Evolutionary conservation across 106 monocot genomes (phyloP).

Genomic region (Apostasia ramifera): DNA sequence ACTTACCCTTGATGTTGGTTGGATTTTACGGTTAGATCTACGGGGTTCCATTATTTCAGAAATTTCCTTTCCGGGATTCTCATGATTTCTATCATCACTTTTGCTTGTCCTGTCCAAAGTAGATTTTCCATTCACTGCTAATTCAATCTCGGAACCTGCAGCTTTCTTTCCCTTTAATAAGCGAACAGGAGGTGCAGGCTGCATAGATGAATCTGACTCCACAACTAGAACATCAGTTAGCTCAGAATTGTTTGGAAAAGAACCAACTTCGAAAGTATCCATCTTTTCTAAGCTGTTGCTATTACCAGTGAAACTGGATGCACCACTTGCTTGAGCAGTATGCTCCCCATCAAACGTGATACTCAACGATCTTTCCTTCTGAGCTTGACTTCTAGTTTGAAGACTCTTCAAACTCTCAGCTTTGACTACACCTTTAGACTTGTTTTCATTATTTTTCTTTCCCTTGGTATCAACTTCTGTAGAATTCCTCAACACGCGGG

Average conservation of each 20-base stretch:
- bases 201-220: constrained; percentile 24
- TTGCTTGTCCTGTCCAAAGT: constrained; percentile 19
- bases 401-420: constrained; percentile 30
- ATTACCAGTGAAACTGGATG: constrained; percentile 20
- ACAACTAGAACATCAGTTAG: constrained; percentile 3
- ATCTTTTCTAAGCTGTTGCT: constrained; percentile 24
- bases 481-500: constrained; percentile 29
- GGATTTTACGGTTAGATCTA: constrained; percentile 89
- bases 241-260: constrained; percentile 9
- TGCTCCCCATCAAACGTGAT: constrained; percentile 19
- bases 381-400: constrained; percentile 20
- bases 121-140: constrained; percentile 27
- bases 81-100: constrained; percentile 22
- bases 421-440: constrained; percentile 27
- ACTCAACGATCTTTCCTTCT: constrained; percentile 26
- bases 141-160: constrained; percentile 4
- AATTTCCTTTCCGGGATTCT: constrained; percentile 17
- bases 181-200: constrained; percentile 6
- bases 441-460: constrained; percentile 30
- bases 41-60: constrained; percentile 54
- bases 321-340: constrained; percentile 9
- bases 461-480: constrained; percentile 43
- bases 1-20: constrained; percentile 89
- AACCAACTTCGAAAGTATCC: constrained; percentile 12
- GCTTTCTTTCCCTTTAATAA: constrained; percentile 28